Evolutionary conservation across 2,329 filamentous ascomycete genomes (phyloP).

Genomic region (Colletotrichum agaves): DNA sequence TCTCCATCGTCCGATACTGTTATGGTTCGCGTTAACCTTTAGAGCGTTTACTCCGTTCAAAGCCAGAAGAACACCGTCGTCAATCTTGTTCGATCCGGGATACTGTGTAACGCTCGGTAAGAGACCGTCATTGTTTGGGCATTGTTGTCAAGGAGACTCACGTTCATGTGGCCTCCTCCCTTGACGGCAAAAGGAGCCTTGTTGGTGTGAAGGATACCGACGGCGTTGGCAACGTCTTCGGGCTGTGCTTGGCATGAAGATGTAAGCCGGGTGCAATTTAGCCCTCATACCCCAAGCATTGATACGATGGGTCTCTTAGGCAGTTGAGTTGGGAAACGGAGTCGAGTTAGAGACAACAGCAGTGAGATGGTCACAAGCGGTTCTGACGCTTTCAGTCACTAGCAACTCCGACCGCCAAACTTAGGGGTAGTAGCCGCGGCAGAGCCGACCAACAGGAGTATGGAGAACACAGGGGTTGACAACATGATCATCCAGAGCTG

Average conservation of each 20-base stretch:
- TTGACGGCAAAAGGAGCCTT: slow-evolving; percentile 42
- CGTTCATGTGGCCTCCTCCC: slow-evolving; percentile 42
- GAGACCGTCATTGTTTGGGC: accelerated
- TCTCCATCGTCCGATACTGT: no score
- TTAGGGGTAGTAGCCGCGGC: not conserved
- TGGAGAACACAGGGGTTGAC: slow-evolving; percentile 46
- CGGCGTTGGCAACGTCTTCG: slow-evolving; percentile 10
- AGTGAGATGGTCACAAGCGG: slow-evolving; percentile 17
- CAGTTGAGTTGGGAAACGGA: slow-evolving; percentile 17
- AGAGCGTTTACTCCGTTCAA: slow-evolving; percentile 35
- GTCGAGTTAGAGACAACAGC: slow-evolving; percentile 7
- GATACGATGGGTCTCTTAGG: slow-evolving; percentile 22
- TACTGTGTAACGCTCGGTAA: slow-evolving; percentile 29
- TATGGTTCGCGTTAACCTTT: slow-evolving; percentile 10
- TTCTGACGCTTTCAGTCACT: slow-evolving; percentile 9
- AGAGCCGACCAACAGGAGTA: not conserved
- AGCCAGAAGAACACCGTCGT: slow-evolving; percentile 41
- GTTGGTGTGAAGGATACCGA: slow-evolving; percentile 25
- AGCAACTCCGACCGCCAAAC: not conserved
- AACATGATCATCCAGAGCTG: not conserved
- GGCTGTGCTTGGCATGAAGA: slow-evolving; percentile 19
- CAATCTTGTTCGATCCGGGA: slow-evolving; percentile 41
- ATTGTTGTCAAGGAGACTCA: not conserved
- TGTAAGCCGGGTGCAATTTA: slow-evolving; percentile 12
- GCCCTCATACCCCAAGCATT: slow-evolving; percentile 28